A percentile compares a stretch with the other conserved stretches of the same genome.
Conservation (phyloP, 495 filamentous ascomycete genomes). For the Parathielavia hyrcaniae region DNA sequence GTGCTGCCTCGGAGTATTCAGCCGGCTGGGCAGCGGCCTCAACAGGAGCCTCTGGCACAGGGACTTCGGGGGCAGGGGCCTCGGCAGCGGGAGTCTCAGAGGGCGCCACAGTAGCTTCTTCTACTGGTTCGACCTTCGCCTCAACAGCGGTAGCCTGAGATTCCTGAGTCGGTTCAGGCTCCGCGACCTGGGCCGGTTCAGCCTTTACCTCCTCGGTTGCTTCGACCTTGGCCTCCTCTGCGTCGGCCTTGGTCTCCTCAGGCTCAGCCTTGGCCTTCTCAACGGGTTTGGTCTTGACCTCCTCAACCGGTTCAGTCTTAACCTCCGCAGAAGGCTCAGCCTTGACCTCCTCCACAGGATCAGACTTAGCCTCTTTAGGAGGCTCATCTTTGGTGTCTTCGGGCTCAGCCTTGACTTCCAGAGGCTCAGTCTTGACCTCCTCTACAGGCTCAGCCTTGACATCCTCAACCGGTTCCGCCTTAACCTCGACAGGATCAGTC, state of each 20-base stretch:
- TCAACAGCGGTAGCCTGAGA: too few relatives aligned
- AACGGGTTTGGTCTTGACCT: not conserved
- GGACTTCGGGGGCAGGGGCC: too few relatives aligned
- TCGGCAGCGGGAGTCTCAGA: too few relatives aligned
- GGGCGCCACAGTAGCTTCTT: too few relatives aligned
- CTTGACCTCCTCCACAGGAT: constrained; percentile 17
- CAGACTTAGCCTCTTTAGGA: too few relatives aligned
- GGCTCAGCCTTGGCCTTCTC: constrained; percentile 15
- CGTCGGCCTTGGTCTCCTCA: constrained; percentile 24
- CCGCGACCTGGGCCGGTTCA: not conserved
- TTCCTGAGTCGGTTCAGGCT: too few relatives aligned
- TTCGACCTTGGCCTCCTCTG: constrained; percentile 24
- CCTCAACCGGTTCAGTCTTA: not conserved
- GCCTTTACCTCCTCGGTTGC: constrained; percentile 23
- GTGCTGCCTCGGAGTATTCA: too few relatives aligned
- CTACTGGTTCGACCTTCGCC: too few relatives aligned
- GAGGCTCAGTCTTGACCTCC: not conserved
- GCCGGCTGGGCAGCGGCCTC: too few relatives aligned
- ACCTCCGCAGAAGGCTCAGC: constrained; percentile 15
- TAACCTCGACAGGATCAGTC: constrained; percentile 9
- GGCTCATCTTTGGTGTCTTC: constrained; percentile 26
- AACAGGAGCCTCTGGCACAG: too few relatives aligned
- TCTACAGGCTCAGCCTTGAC: not conserved
- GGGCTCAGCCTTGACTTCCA: constrained; percentile 14
- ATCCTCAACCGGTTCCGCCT: constrained; percentile 16